Evolutionary conservation across 2,329 filamentous ascomycete species (phyloP).

Genomic region (Waltergamsia citrina): DNA sequence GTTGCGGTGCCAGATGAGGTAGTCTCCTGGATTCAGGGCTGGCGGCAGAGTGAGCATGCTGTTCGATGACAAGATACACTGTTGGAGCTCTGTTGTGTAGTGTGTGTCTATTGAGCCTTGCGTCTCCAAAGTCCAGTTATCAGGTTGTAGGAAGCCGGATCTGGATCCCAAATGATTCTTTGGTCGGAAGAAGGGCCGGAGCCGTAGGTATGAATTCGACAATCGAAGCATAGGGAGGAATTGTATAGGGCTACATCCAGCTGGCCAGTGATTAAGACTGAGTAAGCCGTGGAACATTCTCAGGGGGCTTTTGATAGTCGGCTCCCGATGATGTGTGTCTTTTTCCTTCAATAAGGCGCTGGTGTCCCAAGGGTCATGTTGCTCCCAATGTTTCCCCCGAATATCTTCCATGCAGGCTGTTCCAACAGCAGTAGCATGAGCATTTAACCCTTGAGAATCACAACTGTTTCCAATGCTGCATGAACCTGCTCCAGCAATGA

Average conservation of each 20-base stretch:
- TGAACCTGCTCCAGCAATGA: slow-evolving; percentile 63
- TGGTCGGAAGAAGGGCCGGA: slow-evolving; percentile 62
- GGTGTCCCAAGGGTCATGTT: slow-evolving; percentile 67
- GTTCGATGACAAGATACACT: slow-evolving; percentile 53
- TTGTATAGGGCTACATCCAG: slow-evolving; percentile 58
- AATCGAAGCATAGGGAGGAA: slow-evolving; percentile 63
- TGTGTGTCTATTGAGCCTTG: slow-evolving; percentile 43
- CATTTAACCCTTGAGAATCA: no score
- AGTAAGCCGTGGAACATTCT: slow-evolving; percentile 75
- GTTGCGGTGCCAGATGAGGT: slow-evolving; percentile 66
- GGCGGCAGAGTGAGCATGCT: slow-evolving; percentile 66
- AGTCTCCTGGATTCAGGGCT: slow-evolving; percentile 59
- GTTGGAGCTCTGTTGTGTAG: slow-evolving; percentile 56
- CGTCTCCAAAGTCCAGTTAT: slow-evolving; percentile 43
- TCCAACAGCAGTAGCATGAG: slow-evolving; percentile 47
- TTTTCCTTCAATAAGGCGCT: slow-evolving; percentile 51
- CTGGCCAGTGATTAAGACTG: slow-evolving; percentile 50
- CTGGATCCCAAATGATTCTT: slow-evolving; percentile 15
- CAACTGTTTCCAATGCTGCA: slow-evolving; percentile 5
- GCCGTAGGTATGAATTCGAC: slow-evolving; percentile 65
- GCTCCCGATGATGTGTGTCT: slow-evolving; percentile 65
- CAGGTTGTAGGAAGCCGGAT: slow-evolving; percentile 24
- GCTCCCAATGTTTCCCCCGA: slow-evolving; percentile 75
- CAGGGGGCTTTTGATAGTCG: slow-evolving; percentile 64
- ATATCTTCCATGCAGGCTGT: slow-evolving; percentile 27